Conservation (phyloP, 495 filamentous ascomycete genomes). For the Friedmanniomyces endolithicus region DNA sequence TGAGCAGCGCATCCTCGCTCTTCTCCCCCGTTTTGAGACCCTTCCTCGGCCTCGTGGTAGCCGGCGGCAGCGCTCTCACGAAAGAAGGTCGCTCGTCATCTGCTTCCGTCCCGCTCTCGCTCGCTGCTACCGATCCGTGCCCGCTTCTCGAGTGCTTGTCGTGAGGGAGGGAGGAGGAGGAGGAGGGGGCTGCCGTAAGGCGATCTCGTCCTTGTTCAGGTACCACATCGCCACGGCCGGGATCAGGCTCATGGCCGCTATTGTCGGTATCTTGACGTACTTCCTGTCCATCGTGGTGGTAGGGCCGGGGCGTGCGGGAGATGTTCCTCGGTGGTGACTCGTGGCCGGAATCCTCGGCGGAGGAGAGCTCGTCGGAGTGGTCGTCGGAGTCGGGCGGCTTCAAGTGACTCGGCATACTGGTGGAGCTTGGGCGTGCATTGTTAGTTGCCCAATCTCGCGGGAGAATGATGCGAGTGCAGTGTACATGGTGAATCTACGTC, state of each 20-base stretch:
- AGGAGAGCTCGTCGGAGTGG: neutral
- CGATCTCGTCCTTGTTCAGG: slow-evolving; percentile 3
- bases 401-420: neutral
- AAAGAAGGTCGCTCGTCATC: slow-evolving; percentile 64
- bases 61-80: slow-evolving; percentile 68
- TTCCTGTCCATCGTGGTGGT: slow-evolving; percentile 5
- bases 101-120: slow-evolving; percentile 83
- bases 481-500: neutral
- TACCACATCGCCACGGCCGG: neutral
- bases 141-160: slow-evolving; percentile 7
- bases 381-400: neutral
- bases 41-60: slow-evolving; percentile 57
- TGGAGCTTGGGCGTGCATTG: neutral
- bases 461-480: too few species aligned
- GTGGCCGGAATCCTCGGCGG: neutral
- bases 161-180: neutral
- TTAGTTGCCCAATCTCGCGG: too few species aligned
- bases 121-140: slow-evolving; percentile 42
- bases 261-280: neutral
- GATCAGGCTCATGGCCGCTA: neutral
- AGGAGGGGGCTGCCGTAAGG: neutral
- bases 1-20: slow-evolving; percentile 35
- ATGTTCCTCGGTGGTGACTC: neutral
- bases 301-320: slow-evolving; percentile 7
- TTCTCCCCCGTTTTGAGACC: slow-evolving; percentile 40